Base-by-base conservation (phyloP, 345 rosid genomes). In the Rhodamnia argentea region DNA sequence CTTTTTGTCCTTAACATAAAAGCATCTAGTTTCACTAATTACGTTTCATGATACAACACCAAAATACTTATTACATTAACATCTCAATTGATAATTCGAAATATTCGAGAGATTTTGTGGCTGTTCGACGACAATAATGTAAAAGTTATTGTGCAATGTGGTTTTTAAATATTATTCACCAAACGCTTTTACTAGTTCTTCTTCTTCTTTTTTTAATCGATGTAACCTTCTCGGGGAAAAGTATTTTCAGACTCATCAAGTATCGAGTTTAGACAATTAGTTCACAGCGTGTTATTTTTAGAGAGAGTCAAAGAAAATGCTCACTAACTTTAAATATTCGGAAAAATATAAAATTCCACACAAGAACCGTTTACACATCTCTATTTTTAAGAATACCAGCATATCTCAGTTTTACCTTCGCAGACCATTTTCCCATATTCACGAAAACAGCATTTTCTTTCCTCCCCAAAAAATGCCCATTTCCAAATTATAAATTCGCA, bases 71-170 rank as follows among this genome's bases (percentile, higher is more conserved):
- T 53, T 53, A 16, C 5, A 18, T 53, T 6, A 15, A 62, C 42
- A 62, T 62, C 75, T 62, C 32, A 62, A 27, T 60, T 0, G 11
- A 60, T 60, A 60, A 60, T 27, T 27, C 2, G 3, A 62, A 29
- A 62, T 62, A 62, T 15, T 62, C 23, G 1, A 62, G 32, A 22
- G 11, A 29, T 22, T 15, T n/a, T 62, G 6, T 29, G 29, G 75
- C 29, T 2, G 3, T 40, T 0, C 2, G 13, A 70, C 22, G 10
- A 62, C 1, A 15, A 3, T 29, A 29, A 9, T 7, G 5, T 29
- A 15, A 29, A 15, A 62, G 42, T 29, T 62, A 29, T 15, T 29
- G 32, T 18, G 24, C 24, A 64, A 32, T 15, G 44, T 64, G 47
- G 13, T 37, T 44, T 32, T 56, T 56, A 23, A 9, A 56, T 23